Evolutionary conservation across 2,329 filamentous ascomycete genomes (phyloP).

Genomic region (Graphilbum fragrans): DNA sequence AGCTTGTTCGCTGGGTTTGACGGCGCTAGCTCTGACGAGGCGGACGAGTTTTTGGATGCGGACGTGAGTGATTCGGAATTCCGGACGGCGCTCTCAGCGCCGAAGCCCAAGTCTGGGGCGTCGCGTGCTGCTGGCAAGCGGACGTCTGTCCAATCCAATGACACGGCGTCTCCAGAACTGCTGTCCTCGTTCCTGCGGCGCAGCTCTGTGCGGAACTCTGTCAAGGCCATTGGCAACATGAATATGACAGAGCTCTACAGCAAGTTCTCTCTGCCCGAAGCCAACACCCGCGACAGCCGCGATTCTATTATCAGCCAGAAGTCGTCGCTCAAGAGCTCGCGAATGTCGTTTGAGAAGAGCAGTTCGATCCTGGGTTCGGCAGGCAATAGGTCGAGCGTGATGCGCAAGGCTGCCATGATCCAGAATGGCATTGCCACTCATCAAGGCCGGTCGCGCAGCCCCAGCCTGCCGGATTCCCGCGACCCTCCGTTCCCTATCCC

Average conservation of each 20-base stretch:
- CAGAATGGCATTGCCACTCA: constrained; percentile 66
- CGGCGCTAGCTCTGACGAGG: constrained; percentile 54
- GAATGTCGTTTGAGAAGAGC: constrained; percentile 24
- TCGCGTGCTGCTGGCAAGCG: constrained; percentile 22
- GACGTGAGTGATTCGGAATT: constrained; percentile 57
- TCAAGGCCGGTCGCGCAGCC: constrained; percentile 49
- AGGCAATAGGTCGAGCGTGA: constrained; percentile 41
- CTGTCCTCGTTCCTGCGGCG: constrained; percentile 1
- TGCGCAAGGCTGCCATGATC: constrained; percentile 70
- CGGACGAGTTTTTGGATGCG: constrained; percentile 46
- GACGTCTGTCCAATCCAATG: constrained; percentile 23
- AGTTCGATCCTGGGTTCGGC: constrained; percentile 21
- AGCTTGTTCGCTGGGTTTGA: constrained; percentile 84
- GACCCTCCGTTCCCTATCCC: constrained; percentile 88
- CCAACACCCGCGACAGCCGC: constrained; percentile 14
- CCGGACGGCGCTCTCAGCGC: constrained; percentile 52
- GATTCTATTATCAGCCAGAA: constrained; percentile 15
- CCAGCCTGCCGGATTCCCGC: constrained; percentile 46
- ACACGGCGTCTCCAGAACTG: constrained; percentile 31
- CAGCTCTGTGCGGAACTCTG: constrained; percentile 10
- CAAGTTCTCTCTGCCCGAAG: constrained; percentile 25
- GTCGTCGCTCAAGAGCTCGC: constrained; percentile 17
- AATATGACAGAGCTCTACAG: constrained; percentile 30
- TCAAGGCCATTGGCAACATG: constrained; percentile 21
- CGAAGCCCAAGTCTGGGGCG: constrained; percentile 33